Evolutionary conservation across 495 filamentous ascomycete species (phyloP).

Genomic region (Entonaema liquescens): DNA sequence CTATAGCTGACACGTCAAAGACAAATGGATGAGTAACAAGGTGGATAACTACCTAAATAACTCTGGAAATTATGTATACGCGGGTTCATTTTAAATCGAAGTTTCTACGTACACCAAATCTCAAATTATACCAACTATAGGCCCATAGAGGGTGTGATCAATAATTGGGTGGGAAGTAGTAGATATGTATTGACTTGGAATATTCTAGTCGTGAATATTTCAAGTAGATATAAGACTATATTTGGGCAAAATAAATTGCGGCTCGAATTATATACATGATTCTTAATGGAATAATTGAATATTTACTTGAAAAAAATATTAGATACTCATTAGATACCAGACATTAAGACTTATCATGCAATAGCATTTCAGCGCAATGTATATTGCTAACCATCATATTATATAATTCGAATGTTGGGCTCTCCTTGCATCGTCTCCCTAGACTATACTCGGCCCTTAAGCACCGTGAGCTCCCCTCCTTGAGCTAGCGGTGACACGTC

Average conservation of each 20-base stretch:
- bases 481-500: slow-evolving; percentile 15
- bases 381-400: slow-evolving; percentile 40
- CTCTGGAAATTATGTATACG: neutral
- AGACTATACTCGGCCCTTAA: slow-evolving; percentile 14
- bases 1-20: too few species aligned
- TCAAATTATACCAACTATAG: too few species aligned
- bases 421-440: slow-evolving; percentile 22
- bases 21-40: too few species aligned
- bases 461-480: slow-evolving; percentile 12
- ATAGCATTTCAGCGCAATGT: slow-evolving; percentile 20
- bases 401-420: slow-evolving; percentile 27
- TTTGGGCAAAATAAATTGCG: too few species aligned
- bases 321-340: slow-evolving; percentile 6
- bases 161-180: too few species aligned
- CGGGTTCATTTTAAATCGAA: neutral
- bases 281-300: neutral
- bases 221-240: too few species aligned
- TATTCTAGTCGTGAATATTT: too few species aligned
- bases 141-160: too few species aligned
- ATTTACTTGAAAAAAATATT: neutral
- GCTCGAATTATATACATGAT: too few species aligned
- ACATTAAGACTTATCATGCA: slow-evolving; percentile 3
- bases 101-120: too few species aligned
- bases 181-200: too few species aligned
- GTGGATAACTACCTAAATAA: too few species aligned